Evolutionary conservation across 495 filamentous ascomycete species (phyloP).

Genomic region (Tuber magnatum): DNA sequence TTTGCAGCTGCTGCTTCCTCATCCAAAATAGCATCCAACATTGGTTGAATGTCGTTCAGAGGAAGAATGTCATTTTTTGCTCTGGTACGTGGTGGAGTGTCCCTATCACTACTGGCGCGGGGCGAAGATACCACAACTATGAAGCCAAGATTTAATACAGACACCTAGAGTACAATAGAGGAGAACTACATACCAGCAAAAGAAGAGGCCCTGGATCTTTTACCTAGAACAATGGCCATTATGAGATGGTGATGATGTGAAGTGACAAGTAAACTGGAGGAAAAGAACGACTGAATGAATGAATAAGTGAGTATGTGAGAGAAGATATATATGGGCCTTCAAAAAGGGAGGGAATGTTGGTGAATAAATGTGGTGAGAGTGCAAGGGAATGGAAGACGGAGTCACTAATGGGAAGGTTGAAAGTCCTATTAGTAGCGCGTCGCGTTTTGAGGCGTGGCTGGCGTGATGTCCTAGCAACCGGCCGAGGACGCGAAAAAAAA

Average conservation of each 20-base stretch:
- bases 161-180: neutral
- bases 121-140: neutral
- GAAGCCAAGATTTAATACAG: neutral
- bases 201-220: neutral
- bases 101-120: neutral
- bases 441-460: neutral
- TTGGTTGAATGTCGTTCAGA: neutral
- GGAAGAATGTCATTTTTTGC: neutral
- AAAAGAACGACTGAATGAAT: slow-evolving; percentile 1
- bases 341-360: neutral
- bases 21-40: neutral
- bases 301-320: neutral
- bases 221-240: slow-evolving; percentile 1
- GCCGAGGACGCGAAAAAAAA: neutral
- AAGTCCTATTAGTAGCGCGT: neutral
- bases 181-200: neutral
- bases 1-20: neutral
- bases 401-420: slow-evolving; percentile 2
- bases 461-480: neutral
- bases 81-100: neutral
- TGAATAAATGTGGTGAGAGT: slow-evolving; percentile 1
- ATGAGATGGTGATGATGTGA: neutral
- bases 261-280: neutral
- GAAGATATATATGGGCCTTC: neutral
- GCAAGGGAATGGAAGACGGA: neutral